Evolutionary conservation across 495 filamentous ascomycete genomes (phyloP).

Genomic region (Podospora fimiseda): DNA sequence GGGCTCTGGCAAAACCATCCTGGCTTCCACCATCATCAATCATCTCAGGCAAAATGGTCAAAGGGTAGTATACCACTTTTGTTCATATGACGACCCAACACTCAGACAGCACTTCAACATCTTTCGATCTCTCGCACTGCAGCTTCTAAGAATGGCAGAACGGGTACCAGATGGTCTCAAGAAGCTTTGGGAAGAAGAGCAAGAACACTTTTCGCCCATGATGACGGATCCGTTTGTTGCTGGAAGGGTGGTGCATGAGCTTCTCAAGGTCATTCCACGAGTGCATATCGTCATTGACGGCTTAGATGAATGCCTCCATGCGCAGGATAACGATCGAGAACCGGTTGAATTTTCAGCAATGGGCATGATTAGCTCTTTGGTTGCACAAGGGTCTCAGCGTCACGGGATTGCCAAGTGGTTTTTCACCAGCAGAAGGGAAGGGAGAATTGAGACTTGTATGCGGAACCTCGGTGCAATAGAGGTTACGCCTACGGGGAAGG

Average conservation of each 20-base stretch:
- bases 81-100: conserved; percentile 23
- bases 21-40: conserved; percentile 13
- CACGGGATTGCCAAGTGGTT: conserved; percentile 32
- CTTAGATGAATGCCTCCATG: conserved; percentile 27
- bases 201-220: background rate
- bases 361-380: conserved; percentile 9
- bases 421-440: conserved; percentile 24
- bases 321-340: background rate
- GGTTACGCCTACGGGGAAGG: background rate
- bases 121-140: conserved; percentile 24
- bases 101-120: conserved; percentile 17
- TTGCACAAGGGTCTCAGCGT: conserved; percentile 6
- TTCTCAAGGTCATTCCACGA: conserved; percentile 19
- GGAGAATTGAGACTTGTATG: conserved; percentile 18
- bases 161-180: conserved; percentile 1
- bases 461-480: conserved; percentile 10
- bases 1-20: conserved; percentile 28
- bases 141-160: conserved; percentile 7
- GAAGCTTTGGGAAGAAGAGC: background rate
- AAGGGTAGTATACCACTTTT: conserved; percentile 27
- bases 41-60: conserved; percentile 11
- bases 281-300: conserved; percentile 32
- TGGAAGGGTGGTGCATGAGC: conserved; percentile 13
- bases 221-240: background rate
- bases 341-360: background rate